phyloP scores from a whole-genome alignment of 2,329 filamentous ascomycete genomes.

The Metarhizium guizhouense region DNA sequence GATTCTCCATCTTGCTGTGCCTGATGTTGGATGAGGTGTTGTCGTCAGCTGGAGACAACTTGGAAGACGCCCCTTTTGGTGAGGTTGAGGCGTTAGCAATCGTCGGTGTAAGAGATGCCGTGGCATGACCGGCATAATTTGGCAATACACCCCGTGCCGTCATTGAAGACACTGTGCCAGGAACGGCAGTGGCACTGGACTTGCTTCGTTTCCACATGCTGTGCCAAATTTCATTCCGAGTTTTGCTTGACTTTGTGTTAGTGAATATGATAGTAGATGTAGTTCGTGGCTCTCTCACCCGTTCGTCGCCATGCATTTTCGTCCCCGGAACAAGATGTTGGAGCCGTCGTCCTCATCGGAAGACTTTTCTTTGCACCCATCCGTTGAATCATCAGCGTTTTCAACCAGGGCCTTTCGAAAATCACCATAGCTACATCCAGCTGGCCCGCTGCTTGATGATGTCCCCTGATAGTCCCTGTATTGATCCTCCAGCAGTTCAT shows the following conservation, averaged over 20 bases:
- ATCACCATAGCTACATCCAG: slow-evolving; percentile 17
- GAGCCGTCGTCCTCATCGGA: slow-evolving; percentile 25
- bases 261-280: neutral
- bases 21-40: slow-evolving; percentile 9
- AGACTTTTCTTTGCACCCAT: slow-evolving; percentile 14
- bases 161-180: slow-evolving; percentile 41
- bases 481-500: slow-evolving; percentile 13
- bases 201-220: slow-evolving; percentile 43
- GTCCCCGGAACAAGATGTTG: slow-evolving; percentile 29
- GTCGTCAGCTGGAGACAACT: slow-evolving; percentile 15
- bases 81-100: slow-evolving; percentile 30
- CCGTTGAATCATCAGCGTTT: slow-evolving; percentile 1
- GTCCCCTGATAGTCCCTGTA: slow-evolving; percentile 13
- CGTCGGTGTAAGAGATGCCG: slow-evolving; percentile 38
- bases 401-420: slow-evolving; percentile 16
- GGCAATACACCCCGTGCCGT: slow-evolving; percentile 47
- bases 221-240: slow-evolving; percentile 37
- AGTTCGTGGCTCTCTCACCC: slow-evolving; percentile 20
- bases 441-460: slow-evolving; percentile 14
- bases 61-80: slow-evolving; percentile 19
- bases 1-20: slow-evolving; percentile 35
- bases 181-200: slow-evolving; percentile 34
- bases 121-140: slow-evolving; percentile 42
- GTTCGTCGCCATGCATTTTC: slow-evolving; percentile 16
- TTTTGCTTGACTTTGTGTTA: slow-evolving; percentile 21